Conservation (phyloP, 176 grass and related monocot species). For the Pontederia paniculata region DNA sequence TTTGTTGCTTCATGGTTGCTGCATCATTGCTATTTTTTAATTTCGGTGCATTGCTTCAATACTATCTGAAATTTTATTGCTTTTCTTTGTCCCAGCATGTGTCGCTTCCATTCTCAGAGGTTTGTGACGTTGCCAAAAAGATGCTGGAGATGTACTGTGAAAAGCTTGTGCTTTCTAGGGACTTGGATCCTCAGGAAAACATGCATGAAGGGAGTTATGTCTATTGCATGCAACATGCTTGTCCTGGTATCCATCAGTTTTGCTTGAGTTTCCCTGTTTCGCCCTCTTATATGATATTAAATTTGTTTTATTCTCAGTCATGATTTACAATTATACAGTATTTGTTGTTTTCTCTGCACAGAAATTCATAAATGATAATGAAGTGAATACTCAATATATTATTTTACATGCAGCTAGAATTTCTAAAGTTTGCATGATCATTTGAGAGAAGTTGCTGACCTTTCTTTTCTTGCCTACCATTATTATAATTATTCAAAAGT, state of each 20-base stretch:
- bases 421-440: conserved; percentile 33
- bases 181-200: conserved; percentile 89
- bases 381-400: too few relatives aligned
- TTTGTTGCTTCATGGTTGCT: too few relatives aligned
- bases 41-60: too few relatives aligned
- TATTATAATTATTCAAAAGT: conserved; percentile 91
- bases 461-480: conserved; percentile 79
- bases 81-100: neutral
- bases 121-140: conserved; percentile 46
- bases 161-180: conserved; percentile 72
- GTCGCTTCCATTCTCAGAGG: conserved; percentile 42
- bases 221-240: conserved; percentile 71
- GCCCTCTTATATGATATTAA: neutral
- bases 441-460: conserved; percentile 94
- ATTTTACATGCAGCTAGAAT: too few relatives aligned
- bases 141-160: conserved; percentile 71
- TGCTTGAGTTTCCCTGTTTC: too few relatives aligned
- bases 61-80: neutral
- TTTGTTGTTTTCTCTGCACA: too few relatives aligned
- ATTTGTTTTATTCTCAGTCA: neutral
- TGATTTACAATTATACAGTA: too few relatives aligned
- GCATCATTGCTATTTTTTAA: too few relatives aligned
- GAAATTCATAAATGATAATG: too few relatives aligned
- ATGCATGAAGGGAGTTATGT: conserved; percentile 90
- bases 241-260: conserved; percentile 57